These are phyloP conservation scores for Planoprotostelium fungivorum DNA, from an alignment of 78 protist genomes.

Conservation along the genomic window DNA sequence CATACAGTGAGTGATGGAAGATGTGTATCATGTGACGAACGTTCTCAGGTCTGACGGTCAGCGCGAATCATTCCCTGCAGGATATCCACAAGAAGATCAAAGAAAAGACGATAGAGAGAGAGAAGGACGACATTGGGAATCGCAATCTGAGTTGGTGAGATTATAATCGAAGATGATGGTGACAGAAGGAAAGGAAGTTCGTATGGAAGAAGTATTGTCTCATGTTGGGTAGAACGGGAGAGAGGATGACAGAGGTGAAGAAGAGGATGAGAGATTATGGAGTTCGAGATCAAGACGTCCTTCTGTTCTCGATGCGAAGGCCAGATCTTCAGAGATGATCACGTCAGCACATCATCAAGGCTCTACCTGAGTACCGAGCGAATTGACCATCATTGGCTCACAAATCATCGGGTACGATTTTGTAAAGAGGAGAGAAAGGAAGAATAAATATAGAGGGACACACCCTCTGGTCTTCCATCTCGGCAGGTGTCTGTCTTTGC, in stretches of 20 bases:
- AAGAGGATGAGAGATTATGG: neutral
- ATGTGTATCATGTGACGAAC: neutral
- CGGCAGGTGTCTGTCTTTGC: too few relatives aligned
- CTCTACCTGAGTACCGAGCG: too few relatives aligned
- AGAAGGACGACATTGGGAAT: neutral
- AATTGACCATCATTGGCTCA: too few relatives aligned
- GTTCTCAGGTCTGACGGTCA: neutral
- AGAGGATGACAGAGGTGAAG: neutral
- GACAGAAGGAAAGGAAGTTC: too few relatives aligned
- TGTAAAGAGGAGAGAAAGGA: too few relatives aligned
- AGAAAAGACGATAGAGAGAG: neutral
- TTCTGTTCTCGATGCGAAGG: neutral
- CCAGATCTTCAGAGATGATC: too few relatives aligned
- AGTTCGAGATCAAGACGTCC: neutral
- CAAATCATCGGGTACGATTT: too few relatives aligned
- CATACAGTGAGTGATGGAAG: neutral
- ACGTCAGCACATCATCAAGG: too few relatives aligned
- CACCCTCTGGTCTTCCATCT: too few relatives aligned
- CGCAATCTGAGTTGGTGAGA: neutral
- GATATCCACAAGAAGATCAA: neutral
- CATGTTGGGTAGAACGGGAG: neutral
- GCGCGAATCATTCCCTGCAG: neutral
- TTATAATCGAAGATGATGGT: neutral
- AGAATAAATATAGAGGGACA: too few relatives aligned
- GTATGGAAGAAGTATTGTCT: neutral